These are phyloP conservation scores for Clonostachys rhizophaga DNA, from an alignment of 2,329 filamentous ascomycete genomes.

Conservation along the genomic window DNA sequence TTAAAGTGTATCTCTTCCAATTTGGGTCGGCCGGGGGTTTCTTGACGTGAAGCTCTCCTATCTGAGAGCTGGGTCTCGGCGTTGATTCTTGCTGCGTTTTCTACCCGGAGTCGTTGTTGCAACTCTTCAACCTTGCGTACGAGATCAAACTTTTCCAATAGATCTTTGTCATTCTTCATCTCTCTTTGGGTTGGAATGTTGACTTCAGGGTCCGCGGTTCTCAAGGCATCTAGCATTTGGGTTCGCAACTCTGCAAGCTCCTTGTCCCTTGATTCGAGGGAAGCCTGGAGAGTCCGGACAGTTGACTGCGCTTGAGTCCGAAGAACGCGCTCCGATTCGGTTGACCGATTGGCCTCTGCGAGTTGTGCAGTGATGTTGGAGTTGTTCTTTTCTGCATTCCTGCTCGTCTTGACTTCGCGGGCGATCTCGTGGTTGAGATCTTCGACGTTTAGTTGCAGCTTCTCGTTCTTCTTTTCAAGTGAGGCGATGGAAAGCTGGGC, in stretches of 20 bases:
- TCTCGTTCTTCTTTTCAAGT: conserved; percentile 91
- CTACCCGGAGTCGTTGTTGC: conserved; percentile 82
- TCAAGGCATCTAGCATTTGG: conserved; percentile 78
- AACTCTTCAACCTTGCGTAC: conserved; percentile 81
- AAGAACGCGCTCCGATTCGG: conserved; percentile 86
- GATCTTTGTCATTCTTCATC: conserved; percentile 56
- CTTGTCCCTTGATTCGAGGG: conserved; percentile 73
- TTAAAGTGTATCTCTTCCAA: conserved; percentile 87
- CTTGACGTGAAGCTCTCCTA: conserved; percentile 66
- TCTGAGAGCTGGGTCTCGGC: conserved; percentile 81
- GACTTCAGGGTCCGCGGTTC: conserved; percentile 77
- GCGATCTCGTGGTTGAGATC: conserved; percentile 91
- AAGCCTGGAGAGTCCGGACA: conserved; percentile 72
- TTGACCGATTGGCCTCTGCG: conserved; percentile 80
- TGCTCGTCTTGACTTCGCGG: conserved; percentile 81
- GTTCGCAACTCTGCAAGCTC: conserved; percentile 77
- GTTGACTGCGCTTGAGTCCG: conserved; percentile 82
- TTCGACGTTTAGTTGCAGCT: conserved; percentile 80
- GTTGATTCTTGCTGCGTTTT: conserved; percentile 73
- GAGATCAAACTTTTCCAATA: conserved; percentile 74
- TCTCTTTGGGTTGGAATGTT: conserved; percentile 59
- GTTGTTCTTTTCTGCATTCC: conserved; percentile 84
- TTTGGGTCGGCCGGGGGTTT: conserved; percentile 66
- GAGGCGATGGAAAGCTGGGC: conserved; percentile 77
- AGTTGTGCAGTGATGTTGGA: conserved; percentile 78